Base-by-base conservation (phyloP, 306 rosid species). In the Canavalia ensiformis region DNA sequence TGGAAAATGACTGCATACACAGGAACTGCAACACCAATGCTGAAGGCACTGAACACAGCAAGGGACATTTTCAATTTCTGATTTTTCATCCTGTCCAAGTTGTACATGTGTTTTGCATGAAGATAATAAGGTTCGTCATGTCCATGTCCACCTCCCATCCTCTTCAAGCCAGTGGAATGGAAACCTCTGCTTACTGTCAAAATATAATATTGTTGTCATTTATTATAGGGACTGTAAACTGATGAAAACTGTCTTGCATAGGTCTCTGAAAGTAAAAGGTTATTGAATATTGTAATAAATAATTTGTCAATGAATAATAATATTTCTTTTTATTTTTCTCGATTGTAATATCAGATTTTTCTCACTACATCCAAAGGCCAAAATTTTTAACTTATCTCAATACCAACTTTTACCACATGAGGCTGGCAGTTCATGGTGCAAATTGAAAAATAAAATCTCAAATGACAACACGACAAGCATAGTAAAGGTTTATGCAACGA, bases 91-190 rank as follows among this genome's bases (percentile, higher is more conserved):
- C 58, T 71, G 81, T 86, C 89, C 80, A 86, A 79, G 78, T 86
- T 75, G 84, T 86, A 86, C 89, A 86, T 86, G 79, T 86, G 87
- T n/a, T 86, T 79, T 28, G 89, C 76, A n/a, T 86, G 89, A 52
- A 86, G 11, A 7, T 86, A 86, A 1, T 68, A 45, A 30, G 89
- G 87, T n/a, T 86, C 89, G 4, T 77, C 84, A 49, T 82, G 87
- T 71, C 84, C 86, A 50, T 85, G 88, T 70, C 86, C 84, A 10
- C 83, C 82, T 35, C 87, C 88, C 86, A 85, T 85, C 78, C 84
- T 86, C 84, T 82, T 86, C 57, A 79, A 25, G 33, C 89, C 80
- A 29, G 89, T 83, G 25, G 89, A 86, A 54, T 56, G 89, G 25
- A 86, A 78, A 25, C 82, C 68, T 79, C 89, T 65, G 75, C 72